Base-by-base conservation (phyloP, 1,284 basidiomycete genomes). In the Xanthoconium separans region DNA sequence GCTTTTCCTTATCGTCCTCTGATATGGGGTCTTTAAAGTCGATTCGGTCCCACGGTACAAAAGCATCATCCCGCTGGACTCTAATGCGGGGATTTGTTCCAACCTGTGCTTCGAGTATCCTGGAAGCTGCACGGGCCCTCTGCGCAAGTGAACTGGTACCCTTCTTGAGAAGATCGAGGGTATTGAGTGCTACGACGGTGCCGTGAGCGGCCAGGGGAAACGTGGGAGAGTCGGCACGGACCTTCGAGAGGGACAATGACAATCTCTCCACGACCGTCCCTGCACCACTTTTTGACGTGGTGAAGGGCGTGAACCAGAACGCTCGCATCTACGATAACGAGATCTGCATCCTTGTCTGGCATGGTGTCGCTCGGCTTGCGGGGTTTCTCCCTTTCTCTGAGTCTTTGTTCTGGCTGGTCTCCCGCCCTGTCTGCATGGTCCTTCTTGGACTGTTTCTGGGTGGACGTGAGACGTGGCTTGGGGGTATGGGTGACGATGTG, bases 131-230 rank as follows among this genome's bases (percentile, higher is more conserved):
- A 37, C 91, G 85, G 4, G 93, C 93, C 15, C 88, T 85, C 61
- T 89, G 83, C 0, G 93, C 92, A 20, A 93, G 79, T 0, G 82
- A 73, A 33, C 79, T 87, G 0, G 85, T 85, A 2, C 93, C 93
- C 69, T 95, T 96, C 79, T 97, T 97, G 61, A 96, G 82, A 6
- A 95, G 76, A 69, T 97, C 94, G n/a, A 97, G 82, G 0, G 93
- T 96, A 65, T 93, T 93, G 31, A 96, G 79, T 6, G 89, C 93
- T 94, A 65, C 1, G 33, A 22, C 31, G 27, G 34, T 48, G 22
- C 30, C 8, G 34, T 70, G 49, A 68, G 64, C 29, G 41, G 9
- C 31, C 45, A 50, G 34, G 13, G 9, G 4, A 30, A 10, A 33
- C 9, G 34, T 37, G 20, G 24, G 43, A 44, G 29, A 27, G 30